Evolutionary conservation across 139 green algal genomes (phyloP).

Genomic region (Picochlorum sp.): DNA sequence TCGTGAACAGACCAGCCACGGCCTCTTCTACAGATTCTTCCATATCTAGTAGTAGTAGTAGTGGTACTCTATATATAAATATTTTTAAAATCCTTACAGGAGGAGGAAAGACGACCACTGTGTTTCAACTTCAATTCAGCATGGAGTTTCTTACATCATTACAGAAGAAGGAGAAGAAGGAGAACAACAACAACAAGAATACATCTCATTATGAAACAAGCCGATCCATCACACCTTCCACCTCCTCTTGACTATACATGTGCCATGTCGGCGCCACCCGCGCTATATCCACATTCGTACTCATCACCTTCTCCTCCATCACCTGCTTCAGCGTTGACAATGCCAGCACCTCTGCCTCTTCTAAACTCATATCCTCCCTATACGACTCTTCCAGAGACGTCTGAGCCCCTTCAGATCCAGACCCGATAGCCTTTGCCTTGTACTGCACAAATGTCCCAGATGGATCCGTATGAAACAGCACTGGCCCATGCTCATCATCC

Average conservation of each 20-base stretch:
- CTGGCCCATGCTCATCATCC: slow-evolving; percentile 68
- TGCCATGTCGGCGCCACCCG: slow-evolving; percentile 82
- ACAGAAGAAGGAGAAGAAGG: no score
- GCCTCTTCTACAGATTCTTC: slow-evolving; percentile 15
- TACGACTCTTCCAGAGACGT: slow-evolving; percentile 71
- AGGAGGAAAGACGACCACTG: no score
- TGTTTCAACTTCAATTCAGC: no score
- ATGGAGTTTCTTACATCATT: no score
- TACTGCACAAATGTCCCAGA: slow-evolving; percentile 88
- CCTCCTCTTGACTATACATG: slow-evolving; percentile 77
- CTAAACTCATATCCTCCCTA: slow-evolving; percentile 79
- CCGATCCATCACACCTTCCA: slow-evolving; percentile 82
- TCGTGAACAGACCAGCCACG: slow-evolving; percentile 38
- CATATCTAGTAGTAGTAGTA: no score
- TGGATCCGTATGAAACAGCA: slow-evolving; percentile 93
- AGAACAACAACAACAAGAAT: no score
- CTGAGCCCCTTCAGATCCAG: slow-evolving; percentile 87
- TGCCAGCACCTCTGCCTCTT: slow-evolving; percentile 91
- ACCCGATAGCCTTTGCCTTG: slow-evolving; percentile 91
- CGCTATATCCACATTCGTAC: slow-evolving; percentile 96
- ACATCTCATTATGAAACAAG: slow-evolving; percentile 40
- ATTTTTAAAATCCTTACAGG: no score
- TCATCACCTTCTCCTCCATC: slow-evolving; percentile 99
- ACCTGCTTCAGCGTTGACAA: slow-evolving; percentile 94
- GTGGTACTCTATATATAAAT: no score